Base-by-base conservation (phyloP, 768 basidiomycete genomes). In the Rubroboletus pulcherrimus region DNA sequence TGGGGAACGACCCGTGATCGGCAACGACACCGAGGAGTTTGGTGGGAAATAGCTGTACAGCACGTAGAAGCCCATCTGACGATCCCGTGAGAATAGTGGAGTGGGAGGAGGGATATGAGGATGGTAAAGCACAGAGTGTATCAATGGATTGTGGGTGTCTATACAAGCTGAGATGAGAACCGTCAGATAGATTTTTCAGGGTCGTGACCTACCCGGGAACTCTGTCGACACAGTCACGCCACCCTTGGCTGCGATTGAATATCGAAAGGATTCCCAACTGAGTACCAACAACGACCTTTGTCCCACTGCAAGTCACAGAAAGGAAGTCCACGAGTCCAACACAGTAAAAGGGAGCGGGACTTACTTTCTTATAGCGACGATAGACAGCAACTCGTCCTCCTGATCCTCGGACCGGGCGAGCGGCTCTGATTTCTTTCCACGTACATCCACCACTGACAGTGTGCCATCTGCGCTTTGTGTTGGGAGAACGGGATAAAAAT, bases 71-170 rank as follows among this genome's bases (percentile, higher is more conserved):
- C 0, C 95, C 95, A 68, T 98, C 94, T 7, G 93, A 93, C 0
- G 93, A 96, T 7, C 94, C 93, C 1, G 93, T 93, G 2, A 94
- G 79, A 55, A 97, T 81, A 2, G 87, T 83, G 15, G 85, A 80
- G 63, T 87, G 80, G 54, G 84, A 80, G 46, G 79, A 78, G 1
- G 83, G 79, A 53, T 89, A 77, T 19, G 77, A 77, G 5, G 79
- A 71, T 3, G 90, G 89, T 17, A 97, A 69, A 43, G 82, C 71
- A 63, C 91, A 92, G 34, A 97, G 78, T 6, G 94, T 85, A 65
- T 97, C 95, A 46, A 97, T 82, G 11, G 93, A 95, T 59, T 91
- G 81, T 5, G 95, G 95, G 70, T 97, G 95, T 3, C 93, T 94
- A 50, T 54, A 59, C 44, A n/a, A 51, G 35, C 38, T 53, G 29